Evolutionary conservation across 208 protist genomes (phyloP), one percentile per base, ranked within the genome.

Genomic region (Trypanosoma mega): DNA sequence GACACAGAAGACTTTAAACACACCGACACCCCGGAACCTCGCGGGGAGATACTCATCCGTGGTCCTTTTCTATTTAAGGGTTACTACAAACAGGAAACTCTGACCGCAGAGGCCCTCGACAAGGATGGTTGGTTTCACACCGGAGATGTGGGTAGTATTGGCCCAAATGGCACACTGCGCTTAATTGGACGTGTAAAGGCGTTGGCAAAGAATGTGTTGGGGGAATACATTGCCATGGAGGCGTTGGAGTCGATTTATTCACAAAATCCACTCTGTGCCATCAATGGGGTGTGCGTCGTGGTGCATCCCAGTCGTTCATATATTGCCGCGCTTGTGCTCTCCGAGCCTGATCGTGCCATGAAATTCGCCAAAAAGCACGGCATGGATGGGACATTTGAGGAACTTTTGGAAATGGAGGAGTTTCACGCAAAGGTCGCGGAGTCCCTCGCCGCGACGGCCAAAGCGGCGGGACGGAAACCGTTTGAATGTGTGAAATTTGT

Each of bases 201-300:
- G 27, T 70, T 97, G 20, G 88, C 85, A 46, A 97, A 97, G 76
- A 88, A 93, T 59, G 74, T 78, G 0, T 78, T 86, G 34, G 93
- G 93, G n/a, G 93, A 97, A 64, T 97, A 96, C 62, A 61, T 97
- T 37, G 87, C 91, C 14, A 46, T 94, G 20, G 90, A 97, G 55
- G 70, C 54, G 24, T 67, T 97, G 1, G 87, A 93, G 57, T 59
- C 69, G 29, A 78, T 82, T 39, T 93, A 93, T 60, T 74, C 66
- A 43, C 75, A 72, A 27, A 82, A 85, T 46, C 65, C 77, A 29
- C 26, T 93, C 9, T 39, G 55, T 46, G 31, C 76, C 1, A 77
- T 75, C 9, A 87, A 87, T 63, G 73, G 81, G 26, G 69, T 87
- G 9, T 93, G 87, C 47, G 77, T 93, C 6, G 55, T 93, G 1